phyloP scores from a whole-genome alignment of 108 stramenopile genomes.

The Asterionellopsis glacialis region DNA sequence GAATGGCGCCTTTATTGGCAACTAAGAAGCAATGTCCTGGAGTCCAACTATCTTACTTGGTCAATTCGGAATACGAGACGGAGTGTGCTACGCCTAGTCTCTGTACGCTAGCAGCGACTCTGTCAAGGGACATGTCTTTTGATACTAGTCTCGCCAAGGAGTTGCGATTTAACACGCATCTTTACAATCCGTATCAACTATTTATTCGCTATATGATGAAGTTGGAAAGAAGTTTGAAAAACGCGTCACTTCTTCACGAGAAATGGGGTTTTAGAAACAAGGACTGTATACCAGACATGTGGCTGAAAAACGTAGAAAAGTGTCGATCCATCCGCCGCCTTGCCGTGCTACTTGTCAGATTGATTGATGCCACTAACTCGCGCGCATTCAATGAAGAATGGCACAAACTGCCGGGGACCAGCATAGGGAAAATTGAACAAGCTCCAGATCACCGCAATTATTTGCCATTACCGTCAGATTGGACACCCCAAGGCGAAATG shows the following conservation, averaged over 20 bases:
- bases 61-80: constrained; percentile 20
- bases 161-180: constrained; percentile 5
- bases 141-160: constrained; percentile 17
- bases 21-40: constrained; percentile 6
- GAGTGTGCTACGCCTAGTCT: constrained; percentile 14
- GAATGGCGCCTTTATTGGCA: constrained; percentile 11
- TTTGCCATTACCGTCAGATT: constrained; percentile 22
- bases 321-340: constrained; percentile 41
- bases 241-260: constrained; percentile 44
- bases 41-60: constrained; percentile 6
- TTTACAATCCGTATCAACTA: constrained; percentile 46
- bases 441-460: constrained; percentile 9
- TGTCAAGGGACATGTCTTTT: constrained; percentile 18
- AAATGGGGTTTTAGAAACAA: constrained; percentile 44
- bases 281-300: constrained; percentile 16
- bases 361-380: constrained; percentile 51
- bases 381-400: constrained; percentile 36
- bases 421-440: too few relatives aligned
- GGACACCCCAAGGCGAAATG: constrained; percentile 14
- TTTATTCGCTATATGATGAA: constrained; percentile 44
- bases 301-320: constrained; percentile 34
- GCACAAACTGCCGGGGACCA: background rate
- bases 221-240: constrained; percentile 36
- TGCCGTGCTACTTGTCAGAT: constrained; percentile 36
- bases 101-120: constrained; percentile 11